These are phyloP conservation scores for Talaromyces albobiverticillius DNA, from an alignment of 2,329 filamentous ascomycete species.

Conservation along the genomic window DNA sequence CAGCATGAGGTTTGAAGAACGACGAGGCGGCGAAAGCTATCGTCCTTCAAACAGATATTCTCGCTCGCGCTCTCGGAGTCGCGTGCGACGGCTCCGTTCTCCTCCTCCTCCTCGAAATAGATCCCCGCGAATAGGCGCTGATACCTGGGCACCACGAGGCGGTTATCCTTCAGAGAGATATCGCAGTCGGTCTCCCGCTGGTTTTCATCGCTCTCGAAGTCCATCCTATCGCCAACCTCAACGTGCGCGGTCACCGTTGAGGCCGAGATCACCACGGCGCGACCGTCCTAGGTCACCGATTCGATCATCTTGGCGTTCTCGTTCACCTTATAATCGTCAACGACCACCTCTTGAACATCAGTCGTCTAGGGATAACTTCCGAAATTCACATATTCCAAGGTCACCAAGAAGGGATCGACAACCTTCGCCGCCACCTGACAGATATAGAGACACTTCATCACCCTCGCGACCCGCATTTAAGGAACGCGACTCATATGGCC, in stretches of 20 bases:
- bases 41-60: slow-evolving; percentile 33
- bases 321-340: slow-evolving; percentile 37
- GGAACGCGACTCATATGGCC: slow-evolving; percentile 34
- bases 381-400: slow-evolving; percentile 31
- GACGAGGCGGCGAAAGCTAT: slow-evolving; percentile 44
- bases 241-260: slow-evolving; percentile 36
- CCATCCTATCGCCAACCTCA: slow-evolving; percentile 34
- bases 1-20: slow-evolving; percentile 34
- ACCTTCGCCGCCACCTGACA: slow-evolving; percentile 19
- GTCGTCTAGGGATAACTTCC: slow-evolving; percentile 35
- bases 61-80: slow-evolving; percentile 35
- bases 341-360: slow-evolving; percentile 30
- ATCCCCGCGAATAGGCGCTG: slow-evolving; percentile 34
- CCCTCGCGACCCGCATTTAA: slow-evolving; percentile 14
- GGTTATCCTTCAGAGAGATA: slow-evolving; percentile 31
- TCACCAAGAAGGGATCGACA: slow-evolving; percentile 33
- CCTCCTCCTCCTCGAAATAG: slow-evolving; percentile 37
- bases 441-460: neutral
- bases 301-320: slow-evolving; percentile 34
- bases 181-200: slow-evolving; percentile 42
- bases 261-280: slow-evolving; percentile 40
- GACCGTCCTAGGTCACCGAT: slow-evolving; percentile 38
- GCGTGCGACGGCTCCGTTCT: slow-evolving; percentile 27
- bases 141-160: slow-evolving; percentile 41
- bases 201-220: slow-evolving; percentile 41